A percentile compares a stretch with the other conserved stretches of the same genome.
Conservation (phyloP, 495 filamentous ascomycete species). For the Hypoxylon lenormandii region DNA sequence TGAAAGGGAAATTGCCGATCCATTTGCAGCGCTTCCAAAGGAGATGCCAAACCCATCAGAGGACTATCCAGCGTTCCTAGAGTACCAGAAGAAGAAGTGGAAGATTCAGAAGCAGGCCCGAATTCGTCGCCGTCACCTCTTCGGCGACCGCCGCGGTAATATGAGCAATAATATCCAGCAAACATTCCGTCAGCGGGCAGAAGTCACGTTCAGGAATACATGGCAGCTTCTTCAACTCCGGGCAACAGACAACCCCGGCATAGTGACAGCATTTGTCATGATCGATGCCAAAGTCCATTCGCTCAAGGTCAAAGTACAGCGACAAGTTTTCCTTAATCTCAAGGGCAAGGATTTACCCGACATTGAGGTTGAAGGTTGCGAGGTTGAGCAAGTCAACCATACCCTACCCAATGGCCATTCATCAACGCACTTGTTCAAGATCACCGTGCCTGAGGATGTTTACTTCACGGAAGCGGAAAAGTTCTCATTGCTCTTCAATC, state of each 20-base stretch:
- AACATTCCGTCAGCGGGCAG: slow-evolving; percentile 90
- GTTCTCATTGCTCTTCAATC: slow-evolving; percentile 83
- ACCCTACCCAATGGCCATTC: slow-evolving; percentile 95
- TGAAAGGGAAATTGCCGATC: slow-evolving; percentile 72
- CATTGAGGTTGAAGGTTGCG: slow-evolving; percentile 85
- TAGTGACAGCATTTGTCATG: slow-evolving; percentile 87
- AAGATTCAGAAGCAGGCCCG: slow-evolving; percentile 95
- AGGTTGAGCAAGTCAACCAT: slow-evolving; percentile 89
- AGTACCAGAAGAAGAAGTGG: slow-evolving; percentile 99
- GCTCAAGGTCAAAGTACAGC: slow-evolving; percentile 87
- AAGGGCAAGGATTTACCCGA: slow-evolving; percentile 87
- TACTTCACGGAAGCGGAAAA: slow-evolving; percentile 86
- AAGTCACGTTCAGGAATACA: slow-evolving; percentile 85
- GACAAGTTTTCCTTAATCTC: slow-evolving; percentile 90
- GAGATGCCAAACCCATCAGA: slow-evolving; percentile 86
- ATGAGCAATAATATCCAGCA: slow-evolving; percentile 80
- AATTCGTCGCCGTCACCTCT: slow-evolving; percentile 86
- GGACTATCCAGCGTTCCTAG: slow-evolving; percentile 88
- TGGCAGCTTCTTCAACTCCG: slow-evolving; percentile 94
- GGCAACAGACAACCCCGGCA: slow-evolving; percentile 81
- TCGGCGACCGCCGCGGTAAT: slow-evolving; percentile 81
- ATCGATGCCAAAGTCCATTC: slow-evolving; percentile 91
- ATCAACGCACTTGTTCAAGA: slow-evolving; percentile 91
- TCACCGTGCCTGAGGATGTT: slow-evolving; percentile 86
- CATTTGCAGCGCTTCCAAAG: slow-evolving; percentile 84